phyloP scores from a whole-genome alignment of 352 stramenopile genomes.

The Pythium diclinum region DNA sequence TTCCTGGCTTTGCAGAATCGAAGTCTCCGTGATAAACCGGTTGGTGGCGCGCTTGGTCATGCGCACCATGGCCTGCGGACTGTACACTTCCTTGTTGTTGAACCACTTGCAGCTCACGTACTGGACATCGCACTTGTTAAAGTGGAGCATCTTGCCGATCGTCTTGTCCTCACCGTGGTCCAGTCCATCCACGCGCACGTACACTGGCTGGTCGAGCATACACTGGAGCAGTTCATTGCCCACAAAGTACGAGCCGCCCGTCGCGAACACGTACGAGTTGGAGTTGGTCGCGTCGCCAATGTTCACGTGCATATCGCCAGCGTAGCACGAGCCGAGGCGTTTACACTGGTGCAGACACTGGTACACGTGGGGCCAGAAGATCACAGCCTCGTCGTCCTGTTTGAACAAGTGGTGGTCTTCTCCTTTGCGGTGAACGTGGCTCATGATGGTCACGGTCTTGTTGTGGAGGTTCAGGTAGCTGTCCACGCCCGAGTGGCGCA shows the following conservation, averaged over 20 bases:
- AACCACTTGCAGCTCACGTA: constrained; percentile 87
- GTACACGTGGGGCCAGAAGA: constrained; percentile 81
- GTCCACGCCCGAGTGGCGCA: constrained; percentile 63
- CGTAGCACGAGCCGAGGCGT: constrained; percentile 61
- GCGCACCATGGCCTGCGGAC: constrained; percentile 54
- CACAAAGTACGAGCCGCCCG: constrained; percentile 72
- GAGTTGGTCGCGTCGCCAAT: constrained; percentile 53
- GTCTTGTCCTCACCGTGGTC: constrained; percentile 80
- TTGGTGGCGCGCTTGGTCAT: constrained; percentile 26
- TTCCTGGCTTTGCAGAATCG: too few relatives aligned
- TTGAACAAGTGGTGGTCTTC: constrained; percentile 61
- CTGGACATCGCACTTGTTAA: constrained; percentile 70
- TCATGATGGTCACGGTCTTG: constrained; percentile 81
- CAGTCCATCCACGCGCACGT: constrained; percentile 57
- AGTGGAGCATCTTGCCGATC: constrained; percentile 82
- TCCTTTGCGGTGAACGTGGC: constrained; percentile 51
- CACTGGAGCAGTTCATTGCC: constrained; percentile 64
- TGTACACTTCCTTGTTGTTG: constrained; percentile 81
- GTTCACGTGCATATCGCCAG: constrained; percentile 80
- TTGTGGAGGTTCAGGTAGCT: constrained; percentile 82
- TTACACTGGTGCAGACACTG: constrained; percentile 72
- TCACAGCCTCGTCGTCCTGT: constrained; percentile 69
- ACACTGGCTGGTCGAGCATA: constrained; percentile 58
- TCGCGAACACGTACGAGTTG: constrained; percentile 82
- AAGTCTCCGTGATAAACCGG: too few relatives aligned